Evolutionary conservation across 2,329 filamentous ascomycete genomes (phyloP).

Genomic region (Tolypocladium capitatum): DNA sequence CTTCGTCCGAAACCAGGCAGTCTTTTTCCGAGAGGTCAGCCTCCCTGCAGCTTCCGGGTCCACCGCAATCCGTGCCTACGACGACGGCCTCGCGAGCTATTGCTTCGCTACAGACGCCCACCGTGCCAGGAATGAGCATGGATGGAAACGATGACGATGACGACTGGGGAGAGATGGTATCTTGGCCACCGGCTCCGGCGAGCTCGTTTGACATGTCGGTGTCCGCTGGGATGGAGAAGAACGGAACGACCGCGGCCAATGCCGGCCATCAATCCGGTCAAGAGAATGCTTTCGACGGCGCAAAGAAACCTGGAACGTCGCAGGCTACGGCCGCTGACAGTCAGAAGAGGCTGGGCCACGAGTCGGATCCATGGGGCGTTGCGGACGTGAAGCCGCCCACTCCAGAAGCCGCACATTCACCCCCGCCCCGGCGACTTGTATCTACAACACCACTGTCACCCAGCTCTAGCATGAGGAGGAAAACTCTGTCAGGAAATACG

Average conservation of each 20-base stretch:
- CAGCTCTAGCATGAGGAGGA: background rate
- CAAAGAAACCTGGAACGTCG: background rate
- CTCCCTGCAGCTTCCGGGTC: background rate
- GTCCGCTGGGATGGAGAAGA: background rate
- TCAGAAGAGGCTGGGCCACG: background rate
- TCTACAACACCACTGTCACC: background rate
- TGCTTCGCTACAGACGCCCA: background rate
- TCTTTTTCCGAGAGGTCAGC: background rate
- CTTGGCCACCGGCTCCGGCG: constrained; percentile 13
- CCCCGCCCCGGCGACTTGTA: background rate
- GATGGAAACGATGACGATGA: constrained; percentile 27
- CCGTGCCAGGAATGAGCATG: background rate
- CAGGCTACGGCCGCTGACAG: background rate
- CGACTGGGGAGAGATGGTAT: constrained; percentile 49
- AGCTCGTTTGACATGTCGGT: background rate
- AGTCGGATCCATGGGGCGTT: background rate
- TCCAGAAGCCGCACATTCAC: background rate
- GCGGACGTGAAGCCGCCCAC: background rate
- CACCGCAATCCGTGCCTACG: background rate
- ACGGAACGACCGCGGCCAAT: background rate
- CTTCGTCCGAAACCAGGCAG: too few species aligned
- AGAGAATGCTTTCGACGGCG: background rate
- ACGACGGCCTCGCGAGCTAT: background rate
- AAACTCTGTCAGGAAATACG: too few species aligned
- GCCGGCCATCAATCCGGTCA: background rate